A percentile compares a stretch with the other conserved stretches of the same genome.
These are phyloP conservation scores for Suhomyces bribrorum DNA, from an alignment of 1,139 yeast genomes.

Conservation along the genomic window DNA sequence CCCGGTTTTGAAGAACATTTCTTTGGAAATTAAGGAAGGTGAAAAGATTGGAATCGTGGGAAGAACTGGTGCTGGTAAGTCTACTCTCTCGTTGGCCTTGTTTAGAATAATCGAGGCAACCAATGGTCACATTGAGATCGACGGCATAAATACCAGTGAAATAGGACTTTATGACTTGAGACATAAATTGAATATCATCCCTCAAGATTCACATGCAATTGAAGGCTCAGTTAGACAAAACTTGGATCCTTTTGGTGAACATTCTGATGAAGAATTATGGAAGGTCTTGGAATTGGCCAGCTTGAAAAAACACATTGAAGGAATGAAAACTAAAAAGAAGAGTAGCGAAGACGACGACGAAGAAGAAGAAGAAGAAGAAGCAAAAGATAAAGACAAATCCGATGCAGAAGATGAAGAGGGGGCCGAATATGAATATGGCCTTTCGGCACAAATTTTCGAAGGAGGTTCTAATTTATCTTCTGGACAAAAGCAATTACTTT, in stretches of 20 bases:
- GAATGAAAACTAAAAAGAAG: constrained; percentile 28
- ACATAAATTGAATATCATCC: constrained; percentile 31
- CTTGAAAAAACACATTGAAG: constrained; percentile 29
- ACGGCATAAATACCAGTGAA: constrained; percentile 25
- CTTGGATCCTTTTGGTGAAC: constrained; percentile 30
- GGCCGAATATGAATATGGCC: constrained; percentile 17
- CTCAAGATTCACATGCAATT: constrained; percentile 34
- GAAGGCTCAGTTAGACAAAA: constrained; percentile 32
- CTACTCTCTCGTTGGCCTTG: constrained; percentile 32
- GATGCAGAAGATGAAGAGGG: constrained; percentile 18
- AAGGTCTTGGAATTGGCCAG: constrained; percentile 31
- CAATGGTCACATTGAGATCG: constrained; percentile 29
- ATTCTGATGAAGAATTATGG: constrained; percentile 30
- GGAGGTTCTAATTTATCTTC: constrained; percentile 40
- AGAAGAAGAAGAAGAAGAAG: constrained; percentile 15
- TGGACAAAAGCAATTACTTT: constrained; percentile 41
- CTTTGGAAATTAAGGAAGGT: constrained; percentile 22
- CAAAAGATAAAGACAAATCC: constrained; percentile 15
- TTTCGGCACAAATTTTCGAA: constrained; percentile 17
- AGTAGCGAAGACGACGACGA: constrained; percentile 19
- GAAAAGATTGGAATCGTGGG: constrained; percentile 37
- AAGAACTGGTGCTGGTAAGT: constrained; percentile 36
- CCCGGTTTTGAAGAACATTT: constrained; percentile 27
- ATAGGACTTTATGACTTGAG: constrained; percentile 33
- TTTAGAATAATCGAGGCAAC: constrained; percentile 34